These are phyloP conservation scores for Metarhizium rileyi DNA, from an alignment of 2,329 filamentous ascomycete species.

Conservation along the genomic window DNA sequence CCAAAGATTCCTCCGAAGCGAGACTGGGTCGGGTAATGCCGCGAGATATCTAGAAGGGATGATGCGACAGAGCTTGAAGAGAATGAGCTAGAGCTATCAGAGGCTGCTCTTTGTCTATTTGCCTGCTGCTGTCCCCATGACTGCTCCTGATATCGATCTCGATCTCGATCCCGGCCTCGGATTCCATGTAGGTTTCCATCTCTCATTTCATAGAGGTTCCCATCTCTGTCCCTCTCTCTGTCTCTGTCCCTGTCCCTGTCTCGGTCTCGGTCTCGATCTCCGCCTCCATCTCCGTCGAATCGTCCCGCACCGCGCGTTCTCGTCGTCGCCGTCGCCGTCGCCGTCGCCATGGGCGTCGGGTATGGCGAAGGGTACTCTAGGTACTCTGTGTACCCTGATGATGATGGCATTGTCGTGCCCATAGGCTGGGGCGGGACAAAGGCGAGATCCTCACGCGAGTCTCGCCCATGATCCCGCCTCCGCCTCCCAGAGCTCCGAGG, in stretches of 20 bases:
- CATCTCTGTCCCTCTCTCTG: not conserved
- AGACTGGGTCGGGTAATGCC: slow-evolving; percentile 34
- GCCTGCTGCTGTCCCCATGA: slow-evolving; percentile 8
- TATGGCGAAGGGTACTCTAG: slow-evolving; percentile 6
- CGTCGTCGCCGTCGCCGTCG: slow-evolving; percentile 7
- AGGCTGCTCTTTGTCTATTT: slow-evolving; percentile 11
- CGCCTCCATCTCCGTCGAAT: not conserved
- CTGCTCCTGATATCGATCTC: slow-evolving; percentile 6
- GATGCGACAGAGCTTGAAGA: slow-evolving; percentile 42
- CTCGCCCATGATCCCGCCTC: slow-evolving; percentile 24
- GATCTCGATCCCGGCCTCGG: not conserved
- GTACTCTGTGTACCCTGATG: slow-evolving; percentile 1
- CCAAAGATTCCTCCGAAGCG: slow-evolving; percentile 45
- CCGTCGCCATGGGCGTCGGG: slow-evolving; percentile 6
- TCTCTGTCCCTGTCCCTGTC: not conserved
- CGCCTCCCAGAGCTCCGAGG: slow-evolving; percentile 45
- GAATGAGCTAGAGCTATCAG: slow-evolving; percentile 28
- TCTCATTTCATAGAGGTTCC: not conserved
- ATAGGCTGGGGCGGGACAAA: slow-evolving; percentile 11
- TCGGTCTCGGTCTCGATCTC: not conserved
- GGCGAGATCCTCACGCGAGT: slow-evolving; percentile 20
- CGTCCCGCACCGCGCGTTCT: not conserved
- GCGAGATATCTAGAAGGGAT: slow-evolving; percentile 58
- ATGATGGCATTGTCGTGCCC: slow-evolving; percentile 5
- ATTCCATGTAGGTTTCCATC: too few species aligned